phyloP scores from a whole-genome alignment of 2,329 filamentous ascomycete species.

The Fusarium sp. region DNA sequence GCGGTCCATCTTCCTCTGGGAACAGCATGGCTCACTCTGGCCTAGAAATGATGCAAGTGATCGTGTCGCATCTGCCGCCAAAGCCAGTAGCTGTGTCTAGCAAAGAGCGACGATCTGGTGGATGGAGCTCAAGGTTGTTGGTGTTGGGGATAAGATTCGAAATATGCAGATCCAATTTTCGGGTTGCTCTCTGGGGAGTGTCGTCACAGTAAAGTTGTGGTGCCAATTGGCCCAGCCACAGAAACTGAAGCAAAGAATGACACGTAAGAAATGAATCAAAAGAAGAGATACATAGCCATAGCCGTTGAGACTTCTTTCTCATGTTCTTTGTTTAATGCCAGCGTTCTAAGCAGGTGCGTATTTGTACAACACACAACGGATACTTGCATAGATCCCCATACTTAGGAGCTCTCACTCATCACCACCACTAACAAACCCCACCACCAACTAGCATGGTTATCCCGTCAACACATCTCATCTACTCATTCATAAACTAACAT shows the following conservation, averaged over 20 bases:
- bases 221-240: not conserved
- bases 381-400: not conserved
- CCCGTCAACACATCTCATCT: not conserved
- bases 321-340: not conserved
- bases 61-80: constrained; percentile 9
- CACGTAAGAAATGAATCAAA: not conserved
- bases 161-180: constrained; percentile 30
- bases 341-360: not conserved
- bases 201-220: constrained; percentile 31
- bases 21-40: constrained; percentile 65
- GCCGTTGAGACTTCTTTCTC: not conserved
- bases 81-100: constrained; percentile 1
- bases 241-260: not conserved
- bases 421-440: not conserved
- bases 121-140: constrained; percentile 10
- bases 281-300: not conserved
- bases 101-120: not conserved
- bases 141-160: constrained; percentile 12
- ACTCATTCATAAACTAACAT: not conserved
- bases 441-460: not conserved
- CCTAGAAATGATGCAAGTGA: not conserved
- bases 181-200: constrained; percentile 23
- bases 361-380: not conserved
- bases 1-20: constrained; percentile 69
- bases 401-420: not conserved